A percentile compares a stretch with the other conserved stretches of the same genome.
Conservation (phyloP, 75 land plant species). For the Gnetum montanum region DNA sequence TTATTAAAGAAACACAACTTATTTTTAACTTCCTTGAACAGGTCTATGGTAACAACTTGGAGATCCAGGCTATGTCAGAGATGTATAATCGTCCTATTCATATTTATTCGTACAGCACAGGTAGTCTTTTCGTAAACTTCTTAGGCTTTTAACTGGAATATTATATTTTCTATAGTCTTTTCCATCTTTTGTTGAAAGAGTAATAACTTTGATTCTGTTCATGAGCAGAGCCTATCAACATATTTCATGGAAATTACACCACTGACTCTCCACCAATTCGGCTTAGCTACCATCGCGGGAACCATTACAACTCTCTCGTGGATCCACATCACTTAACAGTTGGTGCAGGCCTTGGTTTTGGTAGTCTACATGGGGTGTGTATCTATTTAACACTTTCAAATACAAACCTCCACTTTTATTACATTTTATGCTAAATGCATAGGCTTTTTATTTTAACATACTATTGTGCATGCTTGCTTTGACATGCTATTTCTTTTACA, state of each 20-base stretch:
- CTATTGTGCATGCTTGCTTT: background rate
- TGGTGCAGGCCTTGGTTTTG: constrained; percentile 98
- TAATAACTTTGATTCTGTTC: too few relatives aligned
- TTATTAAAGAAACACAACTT: too few relatives aligned
- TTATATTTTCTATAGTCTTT: background rate
- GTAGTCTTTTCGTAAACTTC: constrained; percentile 20
- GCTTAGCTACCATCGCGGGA: constrained; percentile 87
- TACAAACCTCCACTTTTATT: background rate
- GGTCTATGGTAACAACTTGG: constrained; percentile 98
- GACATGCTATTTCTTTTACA: background rate
- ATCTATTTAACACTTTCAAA: too few relatives aligned
- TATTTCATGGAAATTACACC: constrained; percentile 82
- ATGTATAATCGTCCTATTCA: constrained; percentile 99
- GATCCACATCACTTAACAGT: constrained; percentile 77
- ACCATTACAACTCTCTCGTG: constrained; percentile 95
- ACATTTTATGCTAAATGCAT: background rate
- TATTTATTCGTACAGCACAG: constrained; percentile 88
- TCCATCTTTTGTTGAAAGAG: too few relatives aligned
- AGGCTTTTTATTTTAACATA: background rate
- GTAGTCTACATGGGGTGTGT: constrained; percentile 91
- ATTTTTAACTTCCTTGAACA: constrained; percentile 20
- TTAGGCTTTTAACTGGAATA: background rate
- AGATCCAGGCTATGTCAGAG: constrained; percentile 96
- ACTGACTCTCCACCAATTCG: constrained; percentile 93
- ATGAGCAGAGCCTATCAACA: constrained; percentile 91